Base-by-base conservation (phyloP, 2,329 filamentous ascomycete species). In the Calonectria multiphialidica region DNA sequence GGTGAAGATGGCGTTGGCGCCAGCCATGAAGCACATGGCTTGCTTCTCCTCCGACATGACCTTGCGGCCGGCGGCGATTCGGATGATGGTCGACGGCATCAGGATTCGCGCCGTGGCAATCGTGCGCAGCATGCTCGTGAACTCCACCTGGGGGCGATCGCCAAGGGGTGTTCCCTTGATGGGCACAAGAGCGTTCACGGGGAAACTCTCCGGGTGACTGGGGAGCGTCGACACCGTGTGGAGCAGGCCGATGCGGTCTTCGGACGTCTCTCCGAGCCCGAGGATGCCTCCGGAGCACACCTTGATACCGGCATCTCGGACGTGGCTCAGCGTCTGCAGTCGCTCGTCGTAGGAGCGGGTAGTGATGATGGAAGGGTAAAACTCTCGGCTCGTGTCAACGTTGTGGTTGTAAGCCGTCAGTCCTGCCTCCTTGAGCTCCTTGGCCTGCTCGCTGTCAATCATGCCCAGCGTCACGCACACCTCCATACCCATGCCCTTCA, bases 331-430 rank as follows among this genome's bases (percentile, higher is more conserved):
- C 0, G 95, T 98, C 81, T 92, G 88, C 49, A 98, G 87, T 2
- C 95, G 92, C 86, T 98, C 95, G 79, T 98, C 95, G 84, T 98
- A 98, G 9, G 90, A 92, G 44, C 95, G 89, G 0, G 95, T 98
- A 1, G 94, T 94, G 83, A 98, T 98, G 79, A 98, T 90, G 45
- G 89, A 92, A 0, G 95, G 95, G 81, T 98, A 98, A 83, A 95
- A 95, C 85, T 98, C 95, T 77, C 95, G 90, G 68, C 93, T 95
- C 1, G 95, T 98, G 84, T 98, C 95, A 75, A 98, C 89, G 82
- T 98, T 98, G 88, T 98, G 95, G 85, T 98, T 98, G 85, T 98
- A 98, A 0, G 95, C 95, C 18, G 95, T 98, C 78, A 98, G 85
- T 0, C 95, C 95, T 0, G 95, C 95, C 2, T 91, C 91, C 81